Percentiles rank a stretch among this genome's conserved stretches.
Evolutionary conservation across 306 rosid genomes (phyloP).

Genomic region (Dalbergia cultrata): DNA sequence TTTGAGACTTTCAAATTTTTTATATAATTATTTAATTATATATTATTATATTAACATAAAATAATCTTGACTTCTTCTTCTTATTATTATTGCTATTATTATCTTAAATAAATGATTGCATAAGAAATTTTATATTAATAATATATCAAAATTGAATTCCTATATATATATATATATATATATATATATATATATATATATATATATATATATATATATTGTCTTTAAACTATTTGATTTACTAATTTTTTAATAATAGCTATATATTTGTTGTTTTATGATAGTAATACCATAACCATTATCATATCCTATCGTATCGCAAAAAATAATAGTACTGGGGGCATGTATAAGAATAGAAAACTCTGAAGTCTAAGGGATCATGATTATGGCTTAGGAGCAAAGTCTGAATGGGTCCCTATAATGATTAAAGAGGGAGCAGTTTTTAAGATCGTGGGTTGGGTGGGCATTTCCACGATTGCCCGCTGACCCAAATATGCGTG

Average conservation of each 20-base stretch:
- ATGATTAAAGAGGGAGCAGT: conserved; percentile 75
- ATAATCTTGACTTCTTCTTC: too few relatives aligned
- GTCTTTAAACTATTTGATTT: neutral
- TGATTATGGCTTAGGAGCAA: conserved; percentile 88
- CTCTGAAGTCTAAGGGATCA: conserved; percentile 63
- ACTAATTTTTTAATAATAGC: neutral
- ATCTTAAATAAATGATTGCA: too few relatives aligned
- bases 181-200: too few relatives aligned
- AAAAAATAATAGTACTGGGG: conserved; percentile 19
- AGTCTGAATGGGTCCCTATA: conserved; percentile 78
- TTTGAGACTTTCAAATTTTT: neutral
- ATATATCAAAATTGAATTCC: too few relatives aligned
- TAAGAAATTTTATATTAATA: too few relatives aligned
- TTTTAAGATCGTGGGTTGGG: conserved; percentile 65
- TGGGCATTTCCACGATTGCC: conserved; percentile 64
- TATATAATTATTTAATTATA: too few relatives aligned
- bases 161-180: too few relatives aligned
- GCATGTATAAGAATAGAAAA: conserved; percentile 42
- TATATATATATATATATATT: too few relatives aligned
- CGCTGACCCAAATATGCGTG: conserved; percentile 69
- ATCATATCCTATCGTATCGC: conserved; percentile 4
- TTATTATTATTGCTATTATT: too few relatives aligned
- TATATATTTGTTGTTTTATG: neutral
- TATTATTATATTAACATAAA: too few relatives aligned
- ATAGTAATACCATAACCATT: conserved; percentile 16